Evolutionary conservation across 441 rosid genomes (phyloP).

Genomic region (Bocquillonia castaneifolia): DNA sequence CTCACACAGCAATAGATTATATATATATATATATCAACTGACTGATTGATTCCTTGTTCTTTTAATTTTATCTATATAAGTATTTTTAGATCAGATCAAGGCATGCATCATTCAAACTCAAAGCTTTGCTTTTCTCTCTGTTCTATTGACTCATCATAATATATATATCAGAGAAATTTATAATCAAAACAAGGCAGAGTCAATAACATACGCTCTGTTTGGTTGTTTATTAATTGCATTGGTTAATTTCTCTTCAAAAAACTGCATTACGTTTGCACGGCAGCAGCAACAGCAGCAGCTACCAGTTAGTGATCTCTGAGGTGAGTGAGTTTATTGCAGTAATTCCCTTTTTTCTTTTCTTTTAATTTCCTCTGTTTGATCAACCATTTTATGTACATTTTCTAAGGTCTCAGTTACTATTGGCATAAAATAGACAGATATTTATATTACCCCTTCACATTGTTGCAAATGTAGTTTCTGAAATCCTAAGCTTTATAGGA

Average conservation of each 20-base stretch:
- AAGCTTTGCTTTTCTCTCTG: not conserved
- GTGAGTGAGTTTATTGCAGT: too few species aligned
- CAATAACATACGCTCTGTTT: not conserved
- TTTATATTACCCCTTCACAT: too few species aligned
- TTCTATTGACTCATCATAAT: not conserved
- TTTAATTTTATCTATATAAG: not conserved
- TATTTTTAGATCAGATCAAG: slow-evolving; percentile 22
- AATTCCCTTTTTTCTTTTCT: not conserved
- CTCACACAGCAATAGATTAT: not conserved
- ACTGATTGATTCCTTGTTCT: slow-evolving; percentile 9
- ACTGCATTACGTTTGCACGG: not conserved
- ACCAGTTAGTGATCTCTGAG: not conserved
- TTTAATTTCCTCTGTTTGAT: not conserved
- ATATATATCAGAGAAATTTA: not conserved
- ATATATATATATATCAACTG: not conserved
- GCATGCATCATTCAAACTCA: too few species aligned
- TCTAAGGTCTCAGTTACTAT: not conserved
- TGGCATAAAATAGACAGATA: not conserved
- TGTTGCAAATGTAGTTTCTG: not conserved
- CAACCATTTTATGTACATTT: not conserved
- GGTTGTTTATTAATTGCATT: not conserved
- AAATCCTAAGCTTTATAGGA: not conserved
- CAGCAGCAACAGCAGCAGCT: not conserved
- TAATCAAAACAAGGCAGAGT: not conserved
- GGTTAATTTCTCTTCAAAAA: not conserved